These are phyloP conservation scores for Rhizophora mangle DNA, from an alignment of 345 rosid species.

Conservation along the genomic window DNA sequence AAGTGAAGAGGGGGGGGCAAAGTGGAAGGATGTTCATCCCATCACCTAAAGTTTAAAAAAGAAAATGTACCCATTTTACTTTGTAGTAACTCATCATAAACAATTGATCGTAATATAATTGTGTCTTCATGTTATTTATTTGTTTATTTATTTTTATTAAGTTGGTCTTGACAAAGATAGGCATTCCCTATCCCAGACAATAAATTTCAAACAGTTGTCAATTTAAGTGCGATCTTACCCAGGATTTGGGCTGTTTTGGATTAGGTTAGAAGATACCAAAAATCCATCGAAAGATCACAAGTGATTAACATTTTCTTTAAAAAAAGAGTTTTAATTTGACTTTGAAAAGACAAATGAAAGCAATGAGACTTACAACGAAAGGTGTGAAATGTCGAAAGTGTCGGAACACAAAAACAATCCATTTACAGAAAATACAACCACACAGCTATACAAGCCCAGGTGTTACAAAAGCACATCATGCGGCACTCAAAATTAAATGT, in stretches of 20 bases:
- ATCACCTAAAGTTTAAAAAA: constrained; percentile 56
- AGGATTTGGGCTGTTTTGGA: no score
- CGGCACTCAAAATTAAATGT: neutral
- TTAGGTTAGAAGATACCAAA: no score
- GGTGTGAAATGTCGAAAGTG: neutral
- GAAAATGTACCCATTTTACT: constrained; percentile 47
- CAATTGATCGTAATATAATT: constrained; percentile 45
- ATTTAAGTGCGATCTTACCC: no score
- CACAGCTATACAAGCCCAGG: constrained; percentile 3
- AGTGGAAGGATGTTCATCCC: constrained; percentile 95
- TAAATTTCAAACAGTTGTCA: neutral
- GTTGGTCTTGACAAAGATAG: neutral
- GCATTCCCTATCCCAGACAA: neutral
- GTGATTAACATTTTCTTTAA: no score
- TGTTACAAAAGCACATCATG: constrained; percentile 14
- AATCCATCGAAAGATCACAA: no score
- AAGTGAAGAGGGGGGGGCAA: constrained; percentile 52
- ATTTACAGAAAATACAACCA: neutral
- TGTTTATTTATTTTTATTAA: no score
- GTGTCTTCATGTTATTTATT: neutral
- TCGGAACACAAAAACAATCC: constrained; percentile 1
- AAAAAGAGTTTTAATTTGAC: neutral
- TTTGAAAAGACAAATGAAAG: neutral
- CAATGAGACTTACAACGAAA: no score
- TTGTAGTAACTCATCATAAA: constrained; percentile 44